phyloP scores from a whole-genome alignment of 2,329 filamentous ascomycete species.

The Colletotrichum chrysophilum region DNA sequence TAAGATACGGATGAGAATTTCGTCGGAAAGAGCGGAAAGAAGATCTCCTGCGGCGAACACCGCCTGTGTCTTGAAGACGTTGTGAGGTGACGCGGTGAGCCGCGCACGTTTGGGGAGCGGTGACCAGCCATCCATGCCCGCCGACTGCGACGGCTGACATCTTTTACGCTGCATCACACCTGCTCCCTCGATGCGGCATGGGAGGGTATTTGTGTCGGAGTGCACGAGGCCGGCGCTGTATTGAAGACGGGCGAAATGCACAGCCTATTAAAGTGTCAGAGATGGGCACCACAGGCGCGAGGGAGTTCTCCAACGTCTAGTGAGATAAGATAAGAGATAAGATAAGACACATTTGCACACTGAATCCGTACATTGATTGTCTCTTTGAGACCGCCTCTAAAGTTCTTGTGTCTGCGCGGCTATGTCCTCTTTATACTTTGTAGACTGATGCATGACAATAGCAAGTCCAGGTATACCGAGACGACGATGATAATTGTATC shows the following conservation, averaged over 20 bases:
- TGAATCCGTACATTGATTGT: not conserved
- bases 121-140: not conserved
- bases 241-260: not conserved
- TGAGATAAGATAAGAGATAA: not conserved
- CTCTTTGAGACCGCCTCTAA: not conserved
- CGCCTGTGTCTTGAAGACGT: not conserved
- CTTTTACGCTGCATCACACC: not conserved
- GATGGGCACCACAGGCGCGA: not conserved
- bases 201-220: not conserved
- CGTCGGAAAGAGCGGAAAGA: constrained; percentile 80
- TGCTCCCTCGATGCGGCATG: not conserved
- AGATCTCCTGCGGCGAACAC: constrained; percentile 50
- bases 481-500: not conserved
- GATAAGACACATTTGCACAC: not conserved
- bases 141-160: not conserved
- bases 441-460: not conserved
- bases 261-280: not conserved
- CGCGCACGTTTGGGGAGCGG: not conserved
- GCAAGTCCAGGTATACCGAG: not conserved
- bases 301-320: not conserved
- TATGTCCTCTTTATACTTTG: not conserved
- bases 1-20: constrained; percentile 84
- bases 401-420: not conserved
- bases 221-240: not conserved
- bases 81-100: not conserved